phyloP scores from a whole-genome alignment of 75 land plant species.

The Gnetum montanum region DNA sequence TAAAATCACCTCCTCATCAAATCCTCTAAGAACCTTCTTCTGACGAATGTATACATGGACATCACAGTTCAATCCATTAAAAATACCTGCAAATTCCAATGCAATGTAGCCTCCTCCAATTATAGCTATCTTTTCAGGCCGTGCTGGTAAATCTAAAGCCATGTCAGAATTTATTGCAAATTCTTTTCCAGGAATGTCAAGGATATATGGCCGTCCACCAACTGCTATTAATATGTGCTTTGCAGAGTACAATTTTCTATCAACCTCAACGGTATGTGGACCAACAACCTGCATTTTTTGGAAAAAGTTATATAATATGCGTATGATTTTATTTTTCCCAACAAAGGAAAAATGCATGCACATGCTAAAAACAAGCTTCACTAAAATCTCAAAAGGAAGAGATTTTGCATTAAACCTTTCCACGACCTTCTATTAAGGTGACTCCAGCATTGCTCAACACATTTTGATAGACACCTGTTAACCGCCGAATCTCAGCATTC shows the following conservation, averaged over 20 bases:
- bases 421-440: constrained; percentile 92
- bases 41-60: constrained; percentile 86
- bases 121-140: constrained; percentile 90
- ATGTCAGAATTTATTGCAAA: constrained; percentile 89
- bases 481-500: constrained; percentile 84
- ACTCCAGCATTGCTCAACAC: constrained; percentile 84
- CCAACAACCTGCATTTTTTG: constrained; percentile 59
- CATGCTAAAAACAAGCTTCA: too few species aligned
- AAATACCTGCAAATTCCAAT: constrained; percentile 95
- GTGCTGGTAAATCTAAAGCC: constrained; percentile 88
- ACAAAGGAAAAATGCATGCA: too few species aligned
- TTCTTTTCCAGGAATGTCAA: constrained; percentile 91
- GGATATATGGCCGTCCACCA: constrained; percentile 85
- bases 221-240: constrained; percentile 86
- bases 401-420: constrained; percentile 63
- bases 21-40: constrained; percentile 76
- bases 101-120: constrained; percentile 99
- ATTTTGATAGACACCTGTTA: constrained; percentile 87
- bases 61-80: constrained; percentile 80
- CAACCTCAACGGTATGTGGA: constrained; percentile 87
- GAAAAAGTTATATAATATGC: too few species aligned
- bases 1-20: constrained; percentile 75
- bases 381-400: background rate
- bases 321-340: too few species aligned
- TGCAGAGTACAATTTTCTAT: constrained; percentile 80